Conservation (phyloP, 2,329 filamentous ascomycete genomes). For the Verticillium albo-atrum region DNA sequence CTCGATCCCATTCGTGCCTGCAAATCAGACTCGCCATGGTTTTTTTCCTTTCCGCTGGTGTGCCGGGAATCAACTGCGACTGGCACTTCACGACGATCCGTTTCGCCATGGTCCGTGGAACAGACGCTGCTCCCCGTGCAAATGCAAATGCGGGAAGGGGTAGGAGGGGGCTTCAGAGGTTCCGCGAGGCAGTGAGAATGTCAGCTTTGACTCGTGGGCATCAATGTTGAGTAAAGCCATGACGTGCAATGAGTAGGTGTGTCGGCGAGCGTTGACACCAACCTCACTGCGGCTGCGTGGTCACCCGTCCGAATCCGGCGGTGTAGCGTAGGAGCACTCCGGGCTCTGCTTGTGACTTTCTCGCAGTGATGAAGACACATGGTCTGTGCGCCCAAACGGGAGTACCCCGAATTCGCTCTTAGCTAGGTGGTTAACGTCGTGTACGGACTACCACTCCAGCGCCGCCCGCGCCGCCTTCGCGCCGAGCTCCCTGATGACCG, state of each 20-base stretch:
- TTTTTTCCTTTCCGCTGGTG: neutral
- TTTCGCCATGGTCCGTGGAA: neutral
- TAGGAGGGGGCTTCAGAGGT: too few species aligned
- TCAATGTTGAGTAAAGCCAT: too few species aligned
- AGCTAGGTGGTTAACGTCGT: too few species aligned
- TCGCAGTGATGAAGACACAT: too few species aligned
- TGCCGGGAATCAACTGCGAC: neutral
- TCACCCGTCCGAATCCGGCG: neutral
- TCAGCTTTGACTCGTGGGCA: neutral
- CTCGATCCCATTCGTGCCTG: neutral
- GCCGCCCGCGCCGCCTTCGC: conserved; percentile 19
- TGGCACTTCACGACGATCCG: neutral
- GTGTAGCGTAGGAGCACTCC: neutral
- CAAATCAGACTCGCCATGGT: neutral
- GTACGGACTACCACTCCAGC: conserved; percentile 31
- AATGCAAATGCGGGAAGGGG: too few species aligned
- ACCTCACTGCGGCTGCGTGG: too few species aligned
- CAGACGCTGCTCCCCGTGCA: too few species aligned
- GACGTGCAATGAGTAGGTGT: neutral
- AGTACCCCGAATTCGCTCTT: too few species aligned
- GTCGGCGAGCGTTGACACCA: too few species aligned
- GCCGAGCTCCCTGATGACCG: conserved; percentile 26
- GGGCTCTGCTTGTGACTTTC: too few species aligned
- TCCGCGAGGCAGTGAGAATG: neutral
- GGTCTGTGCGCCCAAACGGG: too few species aligned